Percentiles rank a stretch among this genome's conserved stretches.
phyloP scores from a whole-genome alignment of 495 filamentous ascomycete genomes.

The Lasiosphaeria ovina region DNA sequence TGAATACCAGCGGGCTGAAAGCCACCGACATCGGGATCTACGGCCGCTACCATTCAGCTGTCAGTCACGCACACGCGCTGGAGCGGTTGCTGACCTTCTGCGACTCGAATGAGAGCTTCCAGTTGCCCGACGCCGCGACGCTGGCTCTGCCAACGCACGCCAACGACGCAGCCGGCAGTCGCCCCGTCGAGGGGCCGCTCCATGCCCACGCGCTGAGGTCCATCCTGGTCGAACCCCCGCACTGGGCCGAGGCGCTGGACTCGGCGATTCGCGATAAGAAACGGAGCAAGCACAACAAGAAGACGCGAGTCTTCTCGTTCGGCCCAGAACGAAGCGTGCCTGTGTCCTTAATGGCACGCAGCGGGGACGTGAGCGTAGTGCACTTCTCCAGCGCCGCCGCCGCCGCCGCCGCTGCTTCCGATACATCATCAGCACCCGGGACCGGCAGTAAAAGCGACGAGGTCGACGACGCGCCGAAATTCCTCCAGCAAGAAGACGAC shows the following conservation, averaged over 20 bases:
- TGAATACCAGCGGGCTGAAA: slow-evolving; percentile 39
- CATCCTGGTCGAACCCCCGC: slow-evolving; percentile 40
- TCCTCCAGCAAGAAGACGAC: neutral
- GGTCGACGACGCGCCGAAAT: neutral
- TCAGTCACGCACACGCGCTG: neutral
- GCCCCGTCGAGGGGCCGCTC: slow-evolving; percentile 15
- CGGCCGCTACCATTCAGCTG: slow-evolving; percentile 38
- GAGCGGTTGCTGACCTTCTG: slow-evolving; percentile 8
- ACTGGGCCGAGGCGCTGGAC: slow-evolving; percentile 40
- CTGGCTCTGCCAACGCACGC: slow-evolving; percentile 8
- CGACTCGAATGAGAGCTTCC: slow-evolving; percentile 30
- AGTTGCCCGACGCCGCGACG: slow-evolving; percentile 39
- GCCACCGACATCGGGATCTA: slow-evolving; percentile 32
- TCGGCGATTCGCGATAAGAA: neutral
- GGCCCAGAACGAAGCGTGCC: neutral
- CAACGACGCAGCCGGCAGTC: neutral
- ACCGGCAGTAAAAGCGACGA: no score
- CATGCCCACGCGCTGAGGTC: slow-evolving; percentile 35
- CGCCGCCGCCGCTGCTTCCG: neutral
- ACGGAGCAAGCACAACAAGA: neutral
- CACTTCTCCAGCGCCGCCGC: neutral
- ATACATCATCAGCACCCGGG: no score
- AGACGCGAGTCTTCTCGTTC: neutral
- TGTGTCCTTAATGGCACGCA: neutral
- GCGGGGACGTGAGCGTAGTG: neutral